Conservation (phyloP, 23 red algal species). For the Gracilariopsis chorda region DNA sequence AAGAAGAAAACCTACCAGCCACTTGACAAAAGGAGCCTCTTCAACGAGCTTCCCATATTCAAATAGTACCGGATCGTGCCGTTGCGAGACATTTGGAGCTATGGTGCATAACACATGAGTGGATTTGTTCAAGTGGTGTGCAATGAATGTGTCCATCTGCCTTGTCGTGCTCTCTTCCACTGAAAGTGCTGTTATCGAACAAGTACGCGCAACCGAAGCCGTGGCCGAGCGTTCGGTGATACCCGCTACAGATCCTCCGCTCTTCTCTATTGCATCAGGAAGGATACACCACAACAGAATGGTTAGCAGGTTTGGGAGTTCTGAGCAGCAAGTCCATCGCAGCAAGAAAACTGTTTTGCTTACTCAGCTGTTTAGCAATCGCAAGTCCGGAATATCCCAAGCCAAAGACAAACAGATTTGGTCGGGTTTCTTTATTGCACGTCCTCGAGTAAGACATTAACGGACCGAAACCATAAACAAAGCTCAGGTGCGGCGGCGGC, state of each 20-base stretch:
- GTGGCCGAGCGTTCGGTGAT: not conserved
- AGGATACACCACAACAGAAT: too few species aligned
- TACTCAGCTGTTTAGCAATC: not conserved
- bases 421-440: too few species aligned
- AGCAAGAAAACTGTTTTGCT: not conserved
- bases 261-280: not conserved
- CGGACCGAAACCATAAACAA: too few species aligned
- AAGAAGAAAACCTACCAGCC: not conserved
- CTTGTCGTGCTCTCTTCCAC: not conserved
- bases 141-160: not conserved
- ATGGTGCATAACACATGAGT: not conserved
- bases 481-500: too few species aligned
- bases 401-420: conserved; percentile 5
- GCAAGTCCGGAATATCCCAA: not conserved
- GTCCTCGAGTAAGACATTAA: too few species aligned
- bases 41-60: not conserved
- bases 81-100: not conserved
- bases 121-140: not conserved
- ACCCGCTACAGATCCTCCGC: not conserved
- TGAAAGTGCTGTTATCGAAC: not conserved
- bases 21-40: not conserved
- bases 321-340: not conserved
- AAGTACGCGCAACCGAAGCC: not conserved
- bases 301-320: too few species aligned
- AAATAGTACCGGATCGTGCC: not conserved